Base-by-base conservation (phyloP, 1,284 basidiomycete genomes). In the Phlebopus sp. region DNA sequence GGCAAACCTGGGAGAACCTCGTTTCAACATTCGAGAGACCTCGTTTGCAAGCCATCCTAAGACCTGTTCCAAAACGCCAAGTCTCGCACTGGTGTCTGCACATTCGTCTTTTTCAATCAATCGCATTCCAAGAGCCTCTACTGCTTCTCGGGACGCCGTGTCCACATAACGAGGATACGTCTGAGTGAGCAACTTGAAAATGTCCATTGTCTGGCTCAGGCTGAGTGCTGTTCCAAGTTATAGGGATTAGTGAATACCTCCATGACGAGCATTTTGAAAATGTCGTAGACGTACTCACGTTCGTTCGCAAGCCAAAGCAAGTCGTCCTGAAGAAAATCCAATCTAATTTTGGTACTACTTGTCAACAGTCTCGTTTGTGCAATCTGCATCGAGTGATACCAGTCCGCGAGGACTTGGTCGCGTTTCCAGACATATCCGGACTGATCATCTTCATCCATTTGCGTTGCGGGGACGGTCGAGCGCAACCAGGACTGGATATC, bases 131-230 rank as follows among this genome's bases (percentile, higher is more conserved):
- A 90, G 76, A 1, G 68, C 67, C 54, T 91, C 82, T 0, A 90
- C 84, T 3, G 84, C 84, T 42, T 81, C 75, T 49, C 85, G 74
- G 2, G 91, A 93, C 44, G 73, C 63, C 2, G 77, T 68, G 62
- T 94, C 91, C 38, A 80, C 70, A 71, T 92, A 92, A 56, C 84
- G 81, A 11, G 87, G 77, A 62, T 90, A 87, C 0, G 87, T 92
- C 37, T 82, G 69, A 1, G 84, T 84, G 39, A 93, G 69, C 1
- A 92, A 69, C 52, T 76, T 75, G 65, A 92, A 86, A 25, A 94
- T 64, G 59, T 92, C 89, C 63, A 84, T 62, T 15, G 74, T 75
- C 60, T 91, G 84, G 0, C 78, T 71, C 31, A 85, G 68, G 40
- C 71, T 74, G 41, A 92, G 71, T 59, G 86, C 87, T 90, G 47